Evolutionary conservation across 2,329 filamentous ascomycete species (phyloP), one percentile per base, ranked within the genome.

Genomic region (Fusarium xyrophilum): DNA sequence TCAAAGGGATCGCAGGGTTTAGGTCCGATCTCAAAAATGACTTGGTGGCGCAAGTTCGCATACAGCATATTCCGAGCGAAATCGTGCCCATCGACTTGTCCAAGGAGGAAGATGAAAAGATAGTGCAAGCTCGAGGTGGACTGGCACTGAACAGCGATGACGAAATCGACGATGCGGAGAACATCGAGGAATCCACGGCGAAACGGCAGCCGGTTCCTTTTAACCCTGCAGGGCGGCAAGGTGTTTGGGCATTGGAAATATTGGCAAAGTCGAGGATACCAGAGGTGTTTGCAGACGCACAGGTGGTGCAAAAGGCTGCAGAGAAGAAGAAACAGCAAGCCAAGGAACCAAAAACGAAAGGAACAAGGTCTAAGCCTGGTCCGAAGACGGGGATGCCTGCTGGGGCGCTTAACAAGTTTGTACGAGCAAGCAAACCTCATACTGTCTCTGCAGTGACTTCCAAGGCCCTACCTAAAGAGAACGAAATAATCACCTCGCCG

Each of bases 31-130:
- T 88, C 43, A 89, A 87, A 54, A 94, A 91, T 1, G 95, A 96
- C 75, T 88, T 85, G 2, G 88, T 89, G 7, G 84, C 89, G 3
- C 95, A 98, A 76, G 77, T 97, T 13, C 89, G 95, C 10, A 79
- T 98, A 25, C 89, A 91, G 3, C 96, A 91, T 74, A 82, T 90
- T 7, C 96, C 96, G 0, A 84, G 88, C 4, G 86, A 91, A 32
- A 84, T 97, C 19, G 92, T 97, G 5, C 88, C 89, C 1, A 85
- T 98, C 39, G 89, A 97, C 73, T 80, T 97, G 27, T 86, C 88
- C 14, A 83, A 84, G 1, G 94, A 97, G 75, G 85, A 88, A 32
- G 89, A 92, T 19, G 88, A 88, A 62, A 82, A 83, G 2, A 83
- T 86, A 5, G 67, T 76, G 1, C 84, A 79, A 67, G 84, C 82